phyloP scores from a whole-genome alignment of 495 filamentous ascomycete genomes.

The Neurospora sp. region DNA sequence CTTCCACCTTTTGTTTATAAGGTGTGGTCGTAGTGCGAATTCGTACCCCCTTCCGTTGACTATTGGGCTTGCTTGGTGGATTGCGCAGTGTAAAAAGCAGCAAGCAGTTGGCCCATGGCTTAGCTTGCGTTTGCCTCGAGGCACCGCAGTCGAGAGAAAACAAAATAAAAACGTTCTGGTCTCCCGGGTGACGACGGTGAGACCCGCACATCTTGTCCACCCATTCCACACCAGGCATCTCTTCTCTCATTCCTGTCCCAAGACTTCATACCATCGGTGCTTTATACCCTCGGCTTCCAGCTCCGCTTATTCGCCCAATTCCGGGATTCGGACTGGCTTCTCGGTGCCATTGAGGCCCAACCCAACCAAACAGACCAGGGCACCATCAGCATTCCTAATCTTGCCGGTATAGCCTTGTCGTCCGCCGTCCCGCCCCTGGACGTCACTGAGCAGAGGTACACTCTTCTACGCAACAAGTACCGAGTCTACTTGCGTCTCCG shows the following conservation, averaged over 20 bases:
- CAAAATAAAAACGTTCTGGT: not conserved
- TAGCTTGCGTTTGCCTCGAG: not conserved
- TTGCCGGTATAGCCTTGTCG: slow-evolving; percentile 12
- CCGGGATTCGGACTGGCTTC: not conserved
- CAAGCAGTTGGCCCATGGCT: not conserved
- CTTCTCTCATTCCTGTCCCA: not conserved
- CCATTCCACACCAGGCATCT: not conserved
- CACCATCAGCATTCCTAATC: slow-evolving; percentile 7
- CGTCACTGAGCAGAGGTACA: not conserved
- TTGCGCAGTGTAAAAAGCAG: not conserved
- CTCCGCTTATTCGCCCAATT: not conserved
- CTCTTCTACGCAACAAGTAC: not conserved
- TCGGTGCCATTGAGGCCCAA: slow-evolving; percentile 23
- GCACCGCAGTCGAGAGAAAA: not conserved
- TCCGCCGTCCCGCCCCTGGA: slow-evolving; percentile 4
- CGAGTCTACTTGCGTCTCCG: not conserved
- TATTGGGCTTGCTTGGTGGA: not conserved
- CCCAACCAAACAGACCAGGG: slow-evolving; percentile 8
- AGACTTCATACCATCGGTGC: not conserved
- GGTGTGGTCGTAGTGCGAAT: not conserved
- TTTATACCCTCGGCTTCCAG: not conserved
- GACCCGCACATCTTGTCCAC: not conserved
- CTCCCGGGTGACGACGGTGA: not conserved
- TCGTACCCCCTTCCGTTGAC: not conserved
- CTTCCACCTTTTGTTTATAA: not conserved